Base-by-base conservation (phyloP, 352 stramenopile genomes). In the Pythium rhizo-oryzae region DNA sequence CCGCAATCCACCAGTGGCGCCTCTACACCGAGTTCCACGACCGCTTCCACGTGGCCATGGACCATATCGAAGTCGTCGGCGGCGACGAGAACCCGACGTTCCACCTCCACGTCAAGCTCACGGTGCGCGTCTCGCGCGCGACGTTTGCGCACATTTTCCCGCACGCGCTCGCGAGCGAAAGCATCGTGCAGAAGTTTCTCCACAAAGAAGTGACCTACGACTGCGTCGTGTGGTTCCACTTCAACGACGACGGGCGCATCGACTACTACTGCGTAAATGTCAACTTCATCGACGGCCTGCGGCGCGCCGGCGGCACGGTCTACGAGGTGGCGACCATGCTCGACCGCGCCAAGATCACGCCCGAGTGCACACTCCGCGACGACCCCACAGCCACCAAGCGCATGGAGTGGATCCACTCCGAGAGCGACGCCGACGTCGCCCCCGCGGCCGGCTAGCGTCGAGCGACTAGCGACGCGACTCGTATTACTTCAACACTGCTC, bases 1-100 rank as follows among this genome's bases (percentile, higher is more conserved):
- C 46, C 15, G 44, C 56, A 9, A 64, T 75, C 18, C 50, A 61
- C 25, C 68, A 75, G 68, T 75, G 68, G 63, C 63, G 59, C 18
- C 46, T 60, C 16, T 70, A 72, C 59, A 69, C 63, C 5, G 33
- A 41, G 11, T 65, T 62, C 51, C 50, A 75, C 28, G 51, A 47
- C 37, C 7, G 37, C 3, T 67, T 67, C 60, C 51, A 46, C 41
- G 28, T 67, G 15, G 50, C 50, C 25, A 39, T 60, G 35, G 44
- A 33, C 33, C 49, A 28, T 18, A 65, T 65, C 33, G 59, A 65
- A 0, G 56, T 59, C 3, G 12, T 65, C 6, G 64, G 64, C 25
- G n/a, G n/a, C 8, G 24, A 49, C 2, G 64, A 71, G n/a, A 43
- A 49, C 39, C 64, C 56, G 21, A 44, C 41, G 47, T 62, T 51